A percentile compares a stretch with the other conserved stretches of the same genome.
Evolutionary conservation across 371 early-diverging fungal species (phyloP).

Genomic region (Mortierella sp.): DNA sequence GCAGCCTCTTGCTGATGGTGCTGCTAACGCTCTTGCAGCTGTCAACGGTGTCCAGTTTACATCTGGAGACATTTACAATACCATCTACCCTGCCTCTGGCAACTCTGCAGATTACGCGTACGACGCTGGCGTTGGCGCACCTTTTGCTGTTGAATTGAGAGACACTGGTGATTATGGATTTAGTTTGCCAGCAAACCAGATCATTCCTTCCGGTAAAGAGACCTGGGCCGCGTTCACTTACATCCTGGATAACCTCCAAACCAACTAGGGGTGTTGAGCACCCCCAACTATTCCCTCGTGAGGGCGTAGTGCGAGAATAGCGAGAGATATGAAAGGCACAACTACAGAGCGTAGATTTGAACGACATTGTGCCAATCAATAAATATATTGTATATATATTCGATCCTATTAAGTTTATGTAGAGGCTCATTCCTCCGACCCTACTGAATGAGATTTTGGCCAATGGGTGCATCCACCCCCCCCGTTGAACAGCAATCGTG

Average conservation of each 20-base stretch:
- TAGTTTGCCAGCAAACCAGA: conserved; percentile 61
- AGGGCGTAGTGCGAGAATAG: neutral
- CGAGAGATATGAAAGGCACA: neutral
- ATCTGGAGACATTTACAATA: conserved; percentile 59
- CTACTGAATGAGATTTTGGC: too few species aligned
- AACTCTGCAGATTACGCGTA: conserved; percentile 62
- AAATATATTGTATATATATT: conserved; percentile 1
- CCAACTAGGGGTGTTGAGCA: neutral
- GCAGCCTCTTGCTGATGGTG: conserved; percentile 31
- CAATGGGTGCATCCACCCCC: too few species aligned
- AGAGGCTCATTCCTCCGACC: too few species aligned
- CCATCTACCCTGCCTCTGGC: conserved; percentile 63
- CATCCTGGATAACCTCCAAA: conserved; percentile 33
- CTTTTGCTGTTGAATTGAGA: conserved; percentile 70
- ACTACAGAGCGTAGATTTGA: neutral
- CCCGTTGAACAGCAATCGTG: too few species aligned
- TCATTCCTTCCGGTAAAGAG: conserved; percentile 64
- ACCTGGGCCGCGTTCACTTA: conserved; percentile 42
- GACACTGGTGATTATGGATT: conserved; percentile 66
- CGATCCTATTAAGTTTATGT: neutral
- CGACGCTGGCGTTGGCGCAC: conserved; percentile 57
- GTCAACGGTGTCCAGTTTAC: conserved; percentile 34
- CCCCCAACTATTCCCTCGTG: neutral
- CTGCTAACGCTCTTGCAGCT: conserved; percentile 21
- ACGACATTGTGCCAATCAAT: too few species aligned